phyloP scores from a whole-genome alignment of 2,329 filamentous ascomycete genomes.

The Pochonia chlamydosporia region DNA sequence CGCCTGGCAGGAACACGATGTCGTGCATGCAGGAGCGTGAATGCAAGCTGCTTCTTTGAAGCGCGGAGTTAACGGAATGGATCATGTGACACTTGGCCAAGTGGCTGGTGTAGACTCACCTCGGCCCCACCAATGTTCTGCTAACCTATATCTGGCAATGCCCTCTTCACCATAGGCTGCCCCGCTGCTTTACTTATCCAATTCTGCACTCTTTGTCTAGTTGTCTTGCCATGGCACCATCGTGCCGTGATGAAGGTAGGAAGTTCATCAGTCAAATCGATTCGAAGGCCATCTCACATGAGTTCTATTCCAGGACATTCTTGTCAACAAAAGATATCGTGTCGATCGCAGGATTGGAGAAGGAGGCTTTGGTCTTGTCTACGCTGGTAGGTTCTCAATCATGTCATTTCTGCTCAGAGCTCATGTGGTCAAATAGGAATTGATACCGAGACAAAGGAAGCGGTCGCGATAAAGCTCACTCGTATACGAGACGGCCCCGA shows the following conservation, averaged over 20 bases:
- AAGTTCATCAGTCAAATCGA: not conserved
- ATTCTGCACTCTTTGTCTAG: not conserved
- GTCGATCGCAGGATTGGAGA: constrained; percentile 14
- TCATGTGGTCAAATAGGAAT: constrained; percentile 58
- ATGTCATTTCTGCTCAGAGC: not conserved
- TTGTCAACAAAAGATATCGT: constrained; percentile 14
- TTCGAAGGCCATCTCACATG: not conserved
- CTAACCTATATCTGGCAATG: too few relatives aligned
- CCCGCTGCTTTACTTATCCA: too few relatives aligned
- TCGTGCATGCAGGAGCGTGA: too few relatives aligned
- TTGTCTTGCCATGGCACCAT: not conserved
- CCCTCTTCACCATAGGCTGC: too few relatives aligned
- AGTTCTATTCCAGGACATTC: constrained; percentile 10
- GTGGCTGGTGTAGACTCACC: too few relatives aligned
- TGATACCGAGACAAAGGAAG: constrained; percentile 98
- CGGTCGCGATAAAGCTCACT: constrained; percentile 99
- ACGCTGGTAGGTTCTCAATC: constrained; percentile 9
- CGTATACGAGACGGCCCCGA: constrained; percentile 99
- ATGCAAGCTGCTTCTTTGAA: too few relatives aligned
- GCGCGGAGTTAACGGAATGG: too few relatives aligned
- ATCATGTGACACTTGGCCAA: too few relatives aligned
- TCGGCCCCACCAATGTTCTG: too few relatives aligned
- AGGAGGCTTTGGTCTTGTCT: constrained; percentile 16
- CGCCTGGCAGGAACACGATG: too few relatives aligned
- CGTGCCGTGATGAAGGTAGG: constrained; percentile 1